Evolutionary conservation across 2,329 filamentous ascomycete genomes (phyloP).

Genomic region (Colletotrichum phormii): DNA sequence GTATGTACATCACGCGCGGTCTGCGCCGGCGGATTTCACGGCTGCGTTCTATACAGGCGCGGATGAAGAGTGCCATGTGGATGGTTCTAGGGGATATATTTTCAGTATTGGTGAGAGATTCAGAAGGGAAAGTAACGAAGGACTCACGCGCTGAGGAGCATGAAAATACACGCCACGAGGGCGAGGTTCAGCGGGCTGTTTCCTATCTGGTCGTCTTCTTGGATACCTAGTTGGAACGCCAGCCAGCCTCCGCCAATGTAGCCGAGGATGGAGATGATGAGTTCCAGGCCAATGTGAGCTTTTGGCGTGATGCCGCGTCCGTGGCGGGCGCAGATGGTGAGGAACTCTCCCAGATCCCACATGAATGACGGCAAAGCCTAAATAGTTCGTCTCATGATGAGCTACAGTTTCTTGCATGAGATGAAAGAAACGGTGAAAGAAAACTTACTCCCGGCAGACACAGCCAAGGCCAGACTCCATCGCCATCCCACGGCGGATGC

Average conservation of each 20-base stretch:
- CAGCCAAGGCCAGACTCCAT: neutral
- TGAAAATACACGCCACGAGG: conserved; percentile 5
- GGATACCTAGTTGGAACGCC: neutral
- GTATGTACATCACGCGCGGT: conserved; percentile 40
- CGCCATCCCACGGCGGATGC: neutral
- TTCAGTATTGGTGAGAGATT: neutral
- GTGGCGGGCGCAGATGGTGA: conserved; percentile 40
- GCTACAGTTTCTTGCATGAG: neutral
- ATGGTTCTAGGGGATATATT: conserved; percentile 29
- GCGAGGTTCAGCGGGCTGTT: neutral
- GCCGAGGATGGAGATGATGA: conserved; percentile 37
- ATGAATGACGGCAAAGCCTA: conserved; percentile 33
- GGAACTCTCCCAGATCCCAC: conserved; percentile 43
- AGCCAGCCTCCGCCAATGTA: neutral
- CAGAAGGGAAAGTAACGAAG: too few species aligned
- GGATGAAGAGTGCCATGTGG: conserved; percentile 43
- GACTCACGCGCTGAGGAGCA: conserved; percentile 13
- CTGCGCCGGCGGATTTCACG: conserved; percentile 35
- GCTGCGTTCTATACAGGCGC: conserved; percentile 42
- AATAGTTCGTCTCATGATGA: neutral
- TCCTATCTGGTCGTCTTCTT: neutral
- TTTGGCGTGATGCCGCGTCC: conserved; percentile 42
- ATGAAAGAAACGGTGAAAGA: neutral
- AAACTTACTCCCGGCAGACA: conserved; percentile 11
- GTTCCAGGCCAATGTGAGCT: conserved; percentile 43